Evolutionary conservation across 805 yeast species (phyloP), one percentile per base, ranked within the genome.

Genomic region (Pichia cabralensis): DNA sequence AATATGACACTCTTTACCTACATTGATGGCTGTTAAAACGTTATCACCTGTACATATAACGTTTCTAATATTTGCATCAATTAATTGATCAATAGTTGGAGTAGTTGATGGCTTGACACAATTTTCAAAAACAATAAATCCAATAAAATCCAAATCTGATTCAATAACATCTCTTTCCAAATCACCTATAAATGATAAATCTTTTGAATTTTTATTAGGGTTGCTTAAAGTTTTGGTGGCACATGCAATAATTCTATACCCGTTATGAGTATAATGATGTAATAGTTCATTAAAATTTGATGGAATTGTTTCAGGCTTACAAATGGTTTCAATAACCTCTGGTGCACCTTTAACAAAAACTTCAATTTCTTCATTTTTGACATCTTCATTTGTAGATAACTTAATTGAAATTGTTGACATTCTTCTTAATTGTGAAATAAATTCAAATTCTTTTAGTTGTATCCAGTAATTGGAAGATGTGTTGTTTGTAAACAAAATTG

Each of bases 1-100:
- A 41, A 92, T 62, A 3, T 74, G 77, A 52, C 94, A 83, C 50
- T 89, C 96, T 40, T 75, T 69, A 4, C 82, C 95, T 13, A 92
- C 98, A 56, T 95, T 82, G 15, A 92, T 73, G 0, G 97, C 98
- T 0, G 99, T 92, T 37, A 92, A 62, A 14, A 92, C 74, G 52
- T 92, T 92, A 56, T 92, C 99, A 35, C 99, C 99, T 0, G 98
- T 92, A 56, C 98, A 92, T 98, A 92, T 92, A 20, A 86, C 62
- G 0, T 92, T 82, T 46, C 96, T 66, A 32, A 92, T 68, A 16
- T 72, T 65, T 0, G 98, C 96, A 6, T 64, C 65, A 16, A 62
- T 61, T 32, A 92, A 63, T 39, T 72, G 67, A 10, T 56, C 43
- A 32, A 92, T 64, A 0, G 88, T 83, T 0, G 61, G 56, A 8